Evolutionary conservation across 75 land plant species (phyloP), one percentile per base, ranked within the genome.

Genomic region (Pseudotsuga menziesii): DNA sequence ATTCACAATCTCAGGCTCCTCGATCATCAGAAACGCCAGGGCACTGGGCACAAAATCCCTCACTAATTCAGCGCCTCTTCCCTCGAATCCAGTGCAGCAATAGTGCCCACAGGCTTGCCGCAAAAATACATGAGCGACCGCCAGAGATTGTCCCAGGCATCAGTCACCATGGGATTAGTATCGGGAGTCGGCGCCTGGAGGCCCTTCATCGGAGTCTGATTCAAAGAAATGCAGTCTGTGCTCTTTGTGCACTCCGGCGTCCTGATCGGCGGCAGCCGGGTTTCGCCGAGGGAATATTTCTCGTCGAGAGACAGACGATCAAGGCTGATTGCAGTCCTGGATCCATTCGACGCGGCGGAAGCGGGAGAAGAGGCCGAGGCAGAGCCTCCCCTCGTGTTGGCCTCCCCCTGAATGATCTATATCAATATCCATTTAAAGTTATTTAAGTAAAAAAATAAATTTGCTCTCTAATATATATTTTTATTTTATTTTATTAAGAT

Each of bases 21-120:
- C 75, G 27, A 63, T 90, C 92, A 90, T 90, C 57, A 90, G 74
- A 64, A 82, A 90, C 14, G 92, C 92, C 58, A 90, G 72, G n/a
- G 82, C 92, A 56, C 87, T 85, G 12, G 91, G 92, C 64, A 90
- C 90, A 79, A 90, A 90, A 58, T 90, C 92, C 25, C 92, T 77
- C 74, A 90, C 90, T 89, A 90, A 59, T 90, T 90, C 59, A 91
- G 76, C 75, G 87, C 89, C 63, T 91, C 92, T 80, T 91, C 92
- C 19, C 79, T 77, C 29, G 41, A 44, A 56, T 91, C 92, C 69
- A 66, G 59, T 11, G 92, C 92, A 39, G 91, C 92, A 78, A 91
- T 86, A 25, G 91, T 89, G 27, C 92, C 92, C 25, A 91, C 88
- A 0, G 92, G 92, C 60, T 82, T 85, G 5, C 89, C 87, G 15